Evolutionary conservation across 2,329 filamentous ascomycete species (phyloP), one percentile per base, ranked within the genome.

Genomic region (Talaromyces verruculosus): DNA sequence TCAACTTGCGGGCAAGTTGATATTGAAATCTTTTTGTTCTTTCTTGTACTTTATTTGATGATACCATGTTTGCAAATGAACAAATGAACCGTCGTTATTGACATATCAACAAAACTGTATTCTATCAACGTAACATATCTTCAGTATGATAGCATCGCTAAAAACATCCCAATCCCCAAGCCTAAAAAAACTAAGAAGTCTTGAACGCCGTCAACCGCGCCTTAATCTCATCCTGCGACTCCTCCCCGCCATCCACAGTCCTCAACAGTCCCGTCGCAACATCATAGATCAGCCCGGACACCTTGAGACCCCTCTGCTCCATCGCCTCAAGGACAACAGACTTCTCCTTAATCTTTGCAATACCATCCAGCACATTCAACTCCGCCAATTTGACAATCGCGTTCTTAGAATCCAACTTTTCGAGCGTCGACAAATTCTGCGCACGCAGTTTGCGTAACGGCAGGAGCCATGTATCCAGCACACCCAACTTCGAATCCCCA

Each of bases 271-370:
- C 86, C 28, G 76, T 83, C 4, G 75, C 84, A 67, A 88, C 82
- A 72, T 95, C 89, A 75, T 91, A 94, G 15, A 96, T 82, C 63
- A 89, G 83, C n/a, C 91, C 92, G 76, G 95, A 91, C 5, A 96
- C 85, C 77, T 89, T 81, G 49, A 96, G 78, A 0, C 89, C 90
- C 33, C 90, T 83, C 71, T 92, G 88, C 69, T 82, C 77, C 67
- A 93, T 86, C 30, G 90, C 91, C 68, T 91, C 88, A 72, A 88
- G 84, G 35, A 96, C 84, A 28, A 86, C 84, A 60, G 84, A 82
- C 77, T 92, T 93, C 74, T 87, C 83, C 81, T 89, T 85, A 65
- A 95, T 78, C 22, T 87, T 84, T 70, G 87, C 82, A 66, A 94
- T 82, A 28, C 90, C 89, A 39, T 85, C 82, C 70, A 87, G 82